Evolutionary conservation across 208 protist genomes (phyloP), one percentile per base, ranked within the genome.

Genomic region (Leishmania tropica): DNA sequence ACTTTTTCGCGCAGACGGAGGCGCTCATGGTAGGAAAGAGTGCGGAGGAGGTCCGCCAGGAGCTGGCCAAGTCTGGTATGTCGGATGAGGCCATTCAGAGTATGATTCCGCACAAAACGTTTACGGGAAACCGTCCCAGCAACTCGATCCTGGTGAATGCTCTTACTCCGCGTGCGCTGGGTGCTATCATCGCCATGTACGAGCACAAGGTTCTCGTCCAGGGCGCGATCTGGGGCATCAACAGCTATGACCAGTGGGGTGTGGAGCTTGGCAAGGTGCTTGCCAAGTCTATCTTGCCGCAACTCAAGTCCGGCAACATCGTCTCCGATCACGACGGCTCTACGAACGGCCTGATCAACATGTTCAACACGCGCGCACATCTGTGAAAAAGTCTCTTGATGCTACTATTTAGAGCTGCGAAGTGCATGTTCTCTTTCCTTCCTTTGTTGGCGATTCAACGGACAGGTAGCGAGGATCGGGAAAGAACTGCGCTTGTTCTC

Each of bases 181-280:
- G 99, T 73, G 85, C 94, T 17, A 92, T 99, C n/a, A 93, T 99
- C 83, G 98, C 98, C n/a, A 94, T 99, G 90, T 99, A 99, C 85
- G 98, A 99, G 88, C 98, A 99, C 84, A 99, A 99, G 86, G 98
- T 99, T 45, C 98, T 99, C 84, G 94, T 98, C 3, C 98, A 99
- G 89, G 98, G 98, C 68, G 93, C 97, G 45, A 98, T 99, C 72
- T 99, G 98, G 98, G 97, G 98, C 75, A 98, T 99, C 81, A 99
- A 99, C 92, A 98, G 95, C 73, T 99, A 98, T 85, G 98, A 99
- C 83, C 98, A 99, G 84, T 99, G 98, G 97, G 97, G 98, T 81
- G 99, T 99, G 17, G 99, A 99, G 85, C 92, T 99, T 7, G 99
- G 99, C 78, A 99, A 99, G 91, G 92, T 98, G 76, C 93, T 99